Conservation (phyloP, 257 asterid genomes). For the Solanum medicagineum region DNA sequence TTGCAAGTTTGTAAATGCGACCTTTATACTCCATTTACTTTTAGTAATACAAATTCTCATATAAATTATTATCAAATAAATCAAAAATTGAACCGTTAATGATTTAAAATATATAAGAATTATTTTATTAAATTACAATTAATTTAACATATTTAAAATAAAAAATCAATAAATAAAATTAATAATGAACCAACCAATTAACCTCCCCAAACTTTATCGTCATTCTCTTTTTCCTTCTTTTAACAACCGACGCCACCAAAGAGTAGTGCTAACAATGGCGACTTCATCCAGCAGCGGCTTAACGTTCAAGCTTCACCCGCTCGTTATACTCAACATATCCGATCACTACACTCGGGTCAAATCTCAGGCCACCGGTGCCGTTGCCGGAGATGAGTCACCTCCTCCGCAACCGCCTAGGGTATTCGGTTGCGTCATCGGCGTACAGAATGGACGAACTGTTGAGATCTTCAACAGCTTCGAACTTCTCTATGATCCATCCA, state of each 20-base stretch:
- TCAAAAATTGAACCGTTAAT: too few species aligned
- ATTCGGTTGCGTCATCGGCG: slow-evolving; percentile 94
- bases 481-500: slow-evolving; percentile 56
- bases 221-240: neutral
- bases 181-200: too few species aligned
- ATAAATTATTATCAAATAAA: too few species aligned
- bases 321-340: slow-evolving; percentile 88
- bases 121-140: too few species aligned
- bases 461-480: slow-evolving; percentile 99
- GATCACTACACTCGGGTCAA: slow-evolving; percentile 93
- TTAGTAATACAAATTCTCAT: too few species aligned
- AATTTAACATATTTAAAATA: too few species aligned
- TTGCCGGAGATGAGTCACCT: neutral
- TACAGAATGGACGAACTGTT: slow-evolving; percentile 89
- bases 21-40: too few species aligned
- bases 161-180: too few species aligned
- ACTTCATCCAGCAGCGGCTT: slow-evolving; percentile 91
- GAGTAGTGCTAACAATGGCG: slow-evolving; percentile 27
- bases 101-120: too few species aligned
- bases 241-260: neutral
- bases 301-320: slow-evolving; percentile 96
- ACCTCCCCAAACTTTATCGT: too few species aligned
- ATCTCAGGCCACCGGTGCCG: slow-evolving; percentile 38
- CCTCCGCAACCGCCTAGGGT: slow-evolving; percentile 37
- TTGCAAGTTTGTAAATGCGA: too few species aligned